These are phyloP conservation scores for Agastache rugosa DNA, from an alignment of 257 asterid species.

Conservation along the genomic window DNA sequence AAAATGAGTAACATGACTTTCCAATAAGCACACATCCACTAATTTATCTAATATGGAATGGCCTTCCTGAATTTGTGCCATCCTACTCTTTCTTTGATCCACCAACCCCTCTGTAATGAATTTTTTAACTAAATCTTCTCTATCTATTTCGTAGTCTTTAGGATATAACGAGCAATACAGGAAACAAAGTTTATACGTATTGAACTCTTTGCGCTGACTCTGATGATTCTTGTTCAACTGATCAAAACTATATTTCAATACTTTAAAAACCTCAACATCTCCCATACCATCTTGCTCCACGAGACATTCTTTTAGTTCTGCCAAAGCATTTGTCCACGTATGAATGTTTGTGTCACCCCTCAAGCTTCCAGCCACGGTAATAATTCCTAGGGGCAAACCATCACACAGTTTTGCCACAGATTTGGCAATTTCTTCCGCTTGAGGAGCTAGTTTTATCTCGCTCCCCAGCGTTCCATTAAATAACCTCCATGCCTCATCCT, in stretches of 20 bases:
- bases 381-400: not conserved
- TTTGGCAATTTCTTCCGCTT: not conserved
- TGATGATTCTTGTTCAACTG: not conserved
- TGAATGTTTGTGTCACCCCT: slow-evolving; percentile 12
- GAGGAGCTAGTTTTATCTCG: not conserved
- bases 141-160: not conserved
- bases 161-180: slow-evolving; percentile 20
- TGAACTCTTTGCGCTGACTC: not conserved
- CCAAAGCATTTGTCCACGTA: not conserved
- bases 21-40: slow-evolving; percentile 25
- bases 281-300: no score
- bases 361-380: slow-evolving; percentile 1
- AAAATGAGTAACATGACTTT: not conserved
- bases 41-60: slow-evolving; percentile 21
- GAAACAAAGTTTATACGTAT: not conserved
- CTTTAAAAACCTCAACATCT: no score
- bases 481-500: not conserved
- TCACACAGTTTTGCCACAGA: not conserved
- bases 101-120: not conserved
- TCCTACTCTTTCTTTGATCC: slow-evolving; percentile 17
- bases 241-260: not conserved
- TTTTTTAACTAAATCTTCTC: not conserved
- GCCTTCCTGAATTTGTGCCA: slow-evolving; percentile 3
- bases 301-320: not conserved
- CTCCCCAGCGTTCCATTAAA: not conserved